Base-by-base conservation (phyloP, 805 yeast species). In the Yarrowia divulgata region DNA sequence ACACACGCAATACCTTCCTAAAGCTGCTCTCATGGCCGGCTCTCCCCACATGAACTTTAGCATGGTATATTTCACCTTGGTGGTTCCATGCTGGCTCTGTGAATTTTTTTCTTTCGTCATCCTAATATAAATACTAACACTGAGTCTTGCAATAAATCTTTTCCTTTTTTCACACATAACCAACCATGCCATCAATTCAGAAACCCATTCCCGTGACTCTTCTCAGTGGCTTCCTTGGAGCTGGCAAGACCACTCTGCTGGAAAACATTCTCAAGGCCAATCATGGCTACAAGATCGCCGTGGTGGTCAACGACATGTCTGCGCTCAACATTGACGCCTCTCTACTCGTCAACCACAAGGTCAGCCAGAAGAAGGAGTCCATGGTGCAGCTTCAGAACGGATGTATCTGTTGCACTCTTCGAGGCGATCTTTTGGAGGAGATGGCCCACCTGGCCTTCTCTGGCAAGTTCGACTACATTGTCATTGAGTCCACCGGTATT, bases 221-320 rank as follows among this genome's bases (percentile, higher is more conserved):
- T n/a, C 74, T 83, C 37, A 82, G 85, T 6, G 85, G 85, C 1
- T 82, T 83, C 70, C 73, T 83, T 23, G 85, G 85, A 5, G 75
- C 82, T 14, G 85, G 85, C 1, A 83, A 83, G 71, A 83, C 85
- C 12, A 83, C 85, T 2, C 74, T 83, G 8, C 74, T 83, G n/a
- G 83, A 83, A 70, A 76, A 79, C 49, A 82, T 83, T 46, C 74
- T 83, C 39, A 81, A 79, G 3, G 73, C 78, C 7, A 71, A 78
- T 16, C 84, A 82, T 73, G 84, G 83, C 0, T 70, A 75, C 32
- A 81, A 78, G 70, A 77, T 83, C 62, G 85, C 85, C 2, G 84
- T 82, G 2, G 80, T 83, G 69, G 80, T 83, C 71, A 83, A 83
- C 71, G 85, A 83, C 73, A 77, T 83, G 74, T 80, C 85, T 8